Conservation (phyloP, 208 protist species). For the Leishmania mexicana region DNA sequence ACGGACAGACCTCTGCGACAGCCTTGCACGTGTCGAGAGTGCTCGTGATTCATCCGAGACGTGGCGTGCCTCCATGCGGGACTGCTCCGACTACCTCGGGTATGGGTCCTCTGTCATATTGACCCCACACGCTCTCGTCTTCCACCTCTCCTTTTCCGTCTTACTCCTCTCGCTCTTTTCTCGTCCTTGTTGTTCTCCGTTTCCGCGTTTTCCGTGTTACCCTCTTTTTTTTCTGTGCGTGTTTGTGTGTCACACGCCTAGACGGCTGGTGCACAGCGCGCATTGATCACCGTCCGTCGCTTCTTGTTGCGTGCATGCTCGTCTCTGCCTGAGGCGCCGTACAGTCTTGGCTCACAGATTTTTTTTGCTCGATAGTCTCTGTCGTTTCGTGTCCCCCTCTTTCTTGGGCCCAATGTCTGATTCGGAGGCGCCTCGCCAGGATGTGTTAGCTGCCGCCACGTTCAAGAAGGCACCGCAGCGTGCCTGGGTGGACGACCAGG, state of each 20-base stretch:
- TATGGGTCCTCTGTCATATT: background rate
- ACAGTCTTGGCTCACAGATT: background rate
- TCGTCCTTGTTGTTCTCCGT: background rate
- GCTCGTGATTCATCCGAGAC: background rate
- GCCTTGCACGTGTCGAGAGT: background rate
- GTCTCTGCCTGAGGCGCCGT: background rate
- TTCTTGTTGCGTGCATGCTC: background rate
- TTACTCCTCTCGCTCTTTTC: background rate
- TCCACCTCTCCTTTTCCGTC: background rate
- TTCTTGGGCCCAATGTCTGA: constrained; percentile 13
- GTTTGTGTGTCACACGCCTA: background rate
- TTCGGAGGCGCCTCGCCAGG: background rate
- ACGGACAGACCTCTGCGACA: background rate
- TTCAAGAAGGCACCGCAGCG: constrained; percentile 14
- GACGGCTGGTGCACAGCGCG: background rate
- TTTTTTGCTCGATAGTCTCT: background rate
- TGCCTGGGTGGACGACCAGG: constrained; percentile 76
- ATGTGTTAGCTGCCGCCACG: background rate
- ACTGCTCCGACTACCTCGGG: background rate
- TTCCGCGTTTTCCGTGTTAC: background rate
- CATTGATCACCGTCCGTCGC: background rate
- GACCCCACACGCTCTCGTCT: background rate
- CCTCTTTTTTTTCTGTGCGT: background rate
- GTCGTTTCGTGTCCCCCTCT: background rate
- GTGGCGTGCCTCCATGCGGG: background rate